Base-by-base conservation (phyloP, 441 rosid species). In the Melastoma candidum region DNA sequence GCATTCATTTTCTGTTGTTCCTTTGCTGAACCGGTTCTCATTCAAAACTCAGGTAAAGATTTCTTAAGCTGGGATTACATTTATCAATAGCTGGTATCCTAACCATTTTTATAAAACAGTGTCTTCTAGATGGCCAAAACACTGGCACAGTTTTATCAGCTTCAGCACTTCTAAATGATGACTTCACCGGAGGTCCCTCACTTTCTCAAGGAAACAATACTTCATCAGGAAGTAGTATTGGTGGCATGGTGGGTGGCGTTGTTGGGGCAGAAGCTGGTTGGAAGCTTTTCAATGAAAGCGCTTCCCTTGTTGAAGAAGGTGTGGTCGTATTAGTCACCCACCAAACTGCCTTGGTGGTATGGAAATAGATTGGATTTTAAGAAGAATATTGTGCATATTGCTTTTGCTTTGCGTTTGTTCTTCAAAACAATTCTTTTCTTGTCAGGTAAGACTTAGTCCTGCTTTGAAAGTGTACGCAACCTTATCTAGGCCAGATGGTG, bases 231-330 rank as follows among this genome's bases (percentile, higher is more conserved):
- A 76, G 87, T 73, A 72, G 90, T 74, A 84, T 93, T 63, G 82
- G 88, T 66, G 86, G 89, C 90, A 88, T 86, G 98, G 74, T 93
- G 97, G 98, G 98, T 58, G 98, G 98, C 61, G 97, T 92, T 57
- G 98, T 88, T 70, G 95, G 95, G 71, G 92, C 84, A 64, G 98
- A 85, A 73, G 71, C 90, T 44, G 83, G 88, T 64, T 88, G 97
- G 97, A 92, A 92, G 77, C 89, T 92, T 68, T 92, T 92, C 72
- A 79, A 85, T 61, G 98, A 92, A 68, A 93, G 92, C 49, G 75
- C 86, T 60, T 74, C 97, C 56, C 63, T 81, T 59, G 78, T 65
- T 65, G 97, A 86, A 75, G 99, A 93, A 83, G 99, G 99, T 64
- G 97, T 93, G 69, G 97, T 93, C 78, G 72, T 93, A 75, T 87